Conservation (phyloP, 306 rosid genomes). For the Canavalia ensiformis region DNA sequence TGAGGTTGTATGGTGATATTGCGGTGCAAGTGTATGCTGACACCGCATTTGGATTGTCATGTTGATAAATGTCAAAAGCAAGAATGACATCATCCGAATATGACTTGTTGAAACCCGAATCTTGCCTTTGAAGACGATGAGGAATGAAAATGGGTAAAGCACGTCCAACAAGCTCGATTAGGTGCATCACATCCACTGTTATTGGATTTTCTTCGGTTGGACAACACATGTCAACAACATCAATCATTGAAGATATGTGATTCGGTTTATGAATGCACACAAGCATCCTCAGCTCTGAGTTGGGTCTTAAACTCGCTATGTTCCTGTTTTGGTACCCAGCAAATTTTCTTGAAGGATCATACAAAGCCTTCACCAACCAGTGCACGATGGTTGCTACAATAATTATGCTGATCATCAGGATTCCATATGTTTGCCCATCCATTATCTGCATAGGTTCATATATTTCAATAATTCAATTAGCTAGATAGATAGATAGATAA, state of each 20-base stretch:
- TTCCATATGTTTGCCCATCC: background rate
- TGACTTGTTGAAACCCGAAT: slow-evolving; percentile 35
- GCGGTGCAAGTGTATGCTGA: slow-evolving; percentile 56
- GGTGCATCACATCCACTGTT: slow-evolving; percentile 56
- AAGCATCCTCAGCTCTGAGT: slow-evolving; percentile 50
- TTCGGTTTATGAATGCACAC: slow-evolving; percentile 54
- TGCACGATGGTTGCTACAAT: slow-evolving; percentile 50
- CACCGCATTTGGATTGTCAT: slow-evolving; percentile 31
- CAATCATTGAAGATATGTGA: slow-evolving; percentile 48
- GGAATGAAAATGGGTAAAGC: slow-evolving; percentile 58
- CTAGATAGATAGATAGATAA: background rate
- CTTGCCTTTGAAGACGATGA: slow-evolving; percentile 50
- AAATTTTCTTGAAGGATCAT: slow-evolving; percentile 67
- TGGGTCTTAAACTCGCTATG: slow-evolving; percentile 44
- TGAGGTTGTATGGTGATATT: slow-evolving; percentile 54
- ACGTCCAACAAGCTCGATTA: slow-evolving; percentile 63
- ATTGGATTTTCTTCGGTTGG: slow-evolving; percentile 57
- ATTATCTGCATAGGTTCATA: slow-evolving; percentile 45
- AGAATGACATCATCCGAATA: slow-evolving; percentile 61
- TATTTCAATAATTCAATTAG: background rate
- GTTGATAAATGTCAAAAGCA: slow-evolving; percentile 53
- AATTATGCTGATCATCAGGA: slow-evolving; percentile 41
- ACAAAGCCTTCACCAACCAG: slow-evolving; percentile 48
- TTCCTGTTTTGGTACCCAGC: slow-evolving; percentile 61
- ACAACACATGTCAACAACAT: slow-evolving; percentile 53